Evolutionary conservation across 2,329 filamentous ascomycete species (phyloP).

Genomic region (Ascochyta koolunga): DNA sequence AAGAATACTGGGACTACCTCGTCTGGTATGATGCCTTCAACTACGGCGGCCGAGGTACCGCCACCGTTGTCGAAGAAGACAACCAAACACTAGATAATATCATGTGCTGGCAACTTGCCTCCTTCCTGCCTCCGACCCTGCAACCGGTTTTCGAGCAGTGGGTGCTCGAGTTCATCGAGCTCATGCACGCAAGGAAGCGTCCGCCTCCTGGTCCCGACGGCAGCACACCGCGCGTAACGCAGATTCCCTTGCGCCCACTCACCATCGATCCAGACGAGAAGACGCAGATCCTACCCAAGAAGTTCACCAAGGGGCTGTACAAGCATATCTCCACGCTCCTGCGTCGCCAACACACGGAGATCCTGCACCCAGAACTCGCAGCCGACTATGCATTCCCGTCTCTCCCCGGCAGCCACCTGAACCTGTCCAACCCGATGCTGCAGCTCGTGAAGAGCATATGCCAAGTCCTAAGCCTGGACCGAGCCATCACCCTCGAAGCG

Average conservation of each 20-base stretch:
- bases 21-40: constrained; percentile 99
- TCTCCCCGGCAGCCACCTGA: constrained; percentile 74
- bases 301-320: constrained; percentile 87
- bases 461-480: constrained; percentile 90
- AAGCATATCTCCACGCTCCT: constrained; percentile 86
- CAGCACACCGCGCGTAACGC: constrained; percentile 62
- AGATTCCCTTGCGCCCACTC: constrained; percentile 63
- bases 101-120: constrained; percentile 98
- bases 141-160: constrained; percentile 89
- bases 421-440: constrained; percentile 72
- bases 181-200: constrained; percentile 88
- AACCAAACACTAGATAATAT: constrained; percentile 85
- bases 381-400: constrained; percentile 84
- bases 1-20: constrained; percentile 99
- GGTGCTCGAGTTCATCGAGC: constrained; percentile 91
- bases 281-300: constrained; percentile 74
- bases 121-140: constrained; percentile 80
- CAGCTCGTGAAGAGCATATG: constrained; percentile 92
- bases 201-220: constrained; percentile 54
- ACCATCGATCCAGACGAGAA: constrained; percentile 62
- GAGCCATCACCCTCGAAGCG: constrained; percentile 86
- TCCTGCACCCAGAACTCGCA: constrained; percentile 86
- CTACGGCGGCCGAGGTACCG: constrained; percentile 92
- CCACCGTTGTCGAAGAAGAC: constrained; percentile 76
- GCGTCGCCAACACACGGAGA: constrained; percentile 82